phyloP scores from a whole-genome alignment of 73 alveolate genomes.

The Tetrahymena thermophila region DNA sequence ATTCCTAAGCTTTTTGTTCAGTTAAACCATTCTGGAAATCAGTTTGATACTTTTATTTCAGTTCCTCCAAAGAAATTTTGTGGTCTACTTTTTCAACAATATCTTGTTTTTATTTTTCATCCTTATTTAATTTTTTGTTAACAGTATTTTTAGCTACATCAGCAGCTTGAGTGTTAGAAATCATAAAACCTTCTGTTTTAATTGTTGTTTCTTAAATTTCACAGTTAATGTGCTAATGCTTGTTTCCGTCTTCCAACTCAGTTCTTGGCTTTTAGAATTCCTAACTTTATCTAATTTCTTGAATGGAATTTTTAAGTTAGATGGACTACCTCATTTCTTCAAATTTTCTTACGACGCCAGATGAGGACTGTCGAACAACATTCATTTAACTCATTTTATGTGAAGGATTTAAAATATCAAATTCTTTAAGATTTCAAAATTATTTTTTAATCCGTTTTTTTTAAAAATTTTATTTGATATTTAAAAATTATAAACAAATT shows the following conservation, averaged over 20 bases:
- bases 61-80: conserved; percentile 50
- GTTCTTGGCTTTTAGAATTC: neutral
- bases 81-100: conserved; percentile 48
- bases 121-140: neutral
- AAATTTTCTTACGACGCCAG: neutral
- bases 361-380: neutral
- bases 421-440: too few species aligned
- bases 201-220: neutral
- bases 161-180: neutral
- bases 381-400: neutral
- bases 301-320: neutral
- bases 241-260: neutral
- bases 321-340: neutral
- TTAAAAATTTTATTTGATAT: too few species aligned
- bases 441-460: too few species aligned
- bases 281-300: neutral
- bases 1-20: conserved; percentile 19
- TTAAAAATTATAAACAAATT: too few species aligned
- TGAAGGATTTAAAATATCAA: too few species aligned
- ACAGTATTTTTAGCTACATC: neutral
- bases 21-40: conserved; percentile 45
- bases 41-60: conserved; percentile 40
- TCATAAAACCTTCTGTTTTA: neutral
- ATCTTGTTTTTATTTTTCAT: neutral
- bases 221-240: neutral